Evolutionary conservation across 2,329 filamentous ascomycete genomes (phyloP).

Genomic region (Xylaria sp.): DNA sequence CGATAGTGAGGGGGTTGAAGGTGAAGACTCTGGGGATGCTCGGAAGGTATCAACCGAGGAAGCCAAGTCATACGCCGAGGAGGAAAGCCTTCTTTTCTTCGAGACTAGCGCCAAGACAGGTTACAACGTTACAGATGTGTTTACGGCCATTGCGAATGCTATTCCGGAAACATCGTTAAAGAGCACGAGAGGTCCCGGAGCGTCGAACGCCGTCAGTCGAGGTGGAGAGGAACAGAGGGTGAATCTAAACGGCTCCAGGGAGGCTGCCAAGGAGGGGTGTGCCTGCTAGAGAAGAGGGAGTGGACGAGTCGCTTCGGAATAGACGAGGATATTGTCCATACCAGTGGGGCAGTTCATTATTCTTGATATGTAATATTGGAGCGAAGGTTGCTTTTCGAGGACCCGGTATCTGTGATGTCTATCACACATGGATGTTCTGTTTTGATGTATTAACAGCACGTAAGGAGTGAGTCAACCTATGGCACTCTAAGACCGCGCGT

Average conservation of each 20-base stretch:
- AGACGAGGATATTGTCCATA: constrained; percentile 31
- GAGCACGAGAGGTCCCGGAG: constrained; percentile 79
- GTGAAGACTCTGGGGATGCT: constrained; percentile 75
- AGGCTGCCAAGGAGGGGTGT: constrained; percentile 89
- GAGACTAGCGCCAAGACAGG: constrained; percentile 98
- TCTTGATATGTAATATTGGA: constrained; percentile 49
- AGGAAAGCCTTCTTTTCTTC: constrained; percentile 94
- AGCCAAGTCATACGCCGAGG: constrained; percentile 92
- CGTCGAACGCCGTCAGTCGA: constrained; percentile 68
- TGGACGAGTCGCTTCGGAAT: constrained; percentile 25
- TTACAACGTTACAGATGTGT: constrained; percentile 92
- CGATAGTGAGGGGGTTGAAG: constrained; percentile 61
- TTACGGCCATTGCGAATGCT: constrained; percentile 96
- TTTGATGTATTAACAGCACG: constrained; percentile 42
- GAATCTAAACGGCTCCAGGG: constrained; percentile 79
- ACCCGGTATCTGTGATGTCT: constrained; percentile 31
- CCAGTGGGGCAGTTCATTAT: constrained; percentile 41
- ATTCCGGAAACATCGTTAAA: constrained; percentile 98
- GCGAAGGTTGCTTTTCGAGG: constrained; percentile 42
- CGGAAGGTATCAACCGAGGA: constrained; percentile 92
- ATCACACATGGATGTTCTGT: constrained; percentile 42
- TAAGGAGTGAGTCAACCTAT: constrained; percentile 31
- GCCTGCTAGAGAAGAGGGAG: constrained; percentile 73
- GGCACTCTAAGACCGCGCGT: constrained; percentile 26
- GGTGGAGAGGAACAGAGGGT: constrained; percentile 78